phyloP scores from a whole-genome alignment of 2,329 filamentous ascomycete genomes.

The Celoporthe dispersa region DNA sequence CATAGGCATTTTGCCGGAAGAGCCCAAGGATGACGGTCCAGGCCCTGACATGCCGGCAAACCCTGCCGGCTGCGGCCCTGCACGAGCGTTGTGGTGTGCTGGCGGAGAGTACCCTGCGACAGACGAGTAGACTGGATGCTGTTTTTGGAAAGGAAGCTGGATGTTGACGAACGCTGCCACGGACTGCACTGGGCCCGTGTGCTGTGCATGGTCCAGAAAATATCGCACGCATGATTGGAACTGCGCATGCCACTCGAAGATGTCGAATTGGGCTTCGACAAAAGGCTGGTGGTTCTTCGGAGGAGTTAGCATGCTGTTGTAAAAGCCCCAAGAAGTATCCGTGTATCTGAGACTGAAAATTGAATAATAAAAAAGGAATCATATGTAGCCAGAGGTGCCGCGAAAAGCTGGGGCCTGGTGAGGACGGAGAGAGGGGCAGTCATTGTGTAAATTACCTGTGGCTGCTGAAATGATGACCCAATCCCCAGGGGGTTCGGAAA shows the following conservation, averaged over 20 bases:
- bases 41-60: slow-evolving; percentile 35
- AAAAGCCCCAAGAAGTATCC: neutral
- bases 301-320: slow-evolving; percentile 17
- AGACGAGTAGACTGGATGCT: slow-evolving; percentile 49
- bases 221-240: slow-evolving; percentile 90
- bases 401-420: neutral
- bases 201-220: slow-evolving; percentile 90
- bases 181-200: slow-evolving; percentile 80
- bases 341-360: no score
- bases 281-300: slow-evolving; percentile 44
- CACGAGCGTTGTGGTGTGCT: slow-evolving; percentile 36
- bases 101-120: slow-evolving; percentile 41
- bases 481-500: slow-evolving; percentile 35
- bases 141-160: slow-evolving; percentile 80
- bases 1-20: slow-evolving; percentile 20
- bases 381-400: slow-evolving; percentile 3
- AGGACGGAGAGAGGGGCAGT: slow-evolving; percentile 6
- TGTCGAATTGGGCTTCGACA: slow-evolving; percentile 65
- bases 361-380: neutral
- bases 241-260: slow-evolving; percentile 90
- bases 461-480: slow-evolving; percentile 37
- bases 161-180: slow-evolving; percentile 93
- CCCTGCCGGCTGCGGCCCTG: slow-evolving; percentile 39
- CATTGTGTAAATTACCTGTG: slow-evolving; percentile 39
- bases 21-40: slow-evolving; percentile 23